Percentiles rank a stretch among this genome's conserved stretches.
phyloP scores from a whole-genome alignment of 2,329 filamentous ascomycete species.

The Amauroascus verrucosus region DNA sequence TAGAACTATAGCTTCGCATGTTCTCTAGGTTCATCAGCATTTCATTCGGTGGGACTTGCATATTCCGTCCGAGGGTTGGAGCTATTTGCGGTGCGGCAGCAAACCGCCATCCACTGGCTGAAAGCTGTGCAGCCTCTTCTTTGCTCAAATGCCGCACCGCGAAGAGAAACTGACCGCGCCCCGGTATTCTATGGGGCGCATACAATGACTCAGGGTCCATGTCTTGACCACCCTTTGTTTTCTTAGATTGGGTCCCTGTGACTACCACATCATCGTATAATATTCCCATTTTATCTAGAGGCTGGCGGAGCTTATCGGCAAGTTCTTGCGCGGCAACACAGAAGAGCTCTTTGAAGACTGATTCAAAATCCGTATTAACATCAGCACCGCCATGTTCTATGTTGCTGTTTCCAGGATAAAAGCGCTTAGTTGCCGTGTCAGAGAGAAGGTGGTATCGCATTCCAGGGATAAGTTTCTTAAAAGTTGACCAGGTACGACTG shows the following conservation, averaged over 20 bases:
- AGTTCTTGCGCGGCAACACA: slow-evolving; percentile 69
- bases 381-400: slow-evolving; percentile 38
- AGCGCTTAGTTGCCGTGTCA: slow-evolving; percentile 39
- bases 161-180: slow-evolving; percentile 70
- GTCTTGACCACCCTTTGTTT: slow-evolving; percentile 15
- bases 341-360: slow-evolving; percentile 72
- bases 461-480: slow-evolving; percentile 56
- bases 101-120: slow-evolving; percentile 68
- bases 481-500: slow-evolving; percentile 62
- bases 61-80: slow-evolving; percentile 56
- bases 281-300: slow-evolving; percentile 54
- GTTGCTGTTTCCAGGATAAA: slow-evolving; percentile 39
- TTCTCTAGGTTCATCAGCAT: slow-evolving; percentile 51
- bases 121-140: slow-evolving; percentile 53
- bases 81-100: slow-evolving; percentile 58
- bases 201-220: slow-evolving; percentile 34
- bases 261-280: slow-evolving; percentile 67
- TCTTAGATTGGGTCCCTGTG: slow-evolving; percentile 43
- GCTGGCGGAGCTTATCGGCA: slow-evolving; percentile 54
- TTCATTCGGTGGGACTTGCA: slow-evolving; percentile 60
- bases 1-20: slow-evolving; percentile 49
- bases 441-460: slow-evolving; percentile 62
- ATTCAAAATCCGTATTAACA: slow-evolving; percentile 57
- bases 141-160: slow-evolving; percentile 55
- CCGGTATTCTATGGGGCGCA: slow-evolving; percentile 35